phyloP scores from a whole-genome alignment of 345 rosid genomes.

The Alliaria petiolata region DNA sequence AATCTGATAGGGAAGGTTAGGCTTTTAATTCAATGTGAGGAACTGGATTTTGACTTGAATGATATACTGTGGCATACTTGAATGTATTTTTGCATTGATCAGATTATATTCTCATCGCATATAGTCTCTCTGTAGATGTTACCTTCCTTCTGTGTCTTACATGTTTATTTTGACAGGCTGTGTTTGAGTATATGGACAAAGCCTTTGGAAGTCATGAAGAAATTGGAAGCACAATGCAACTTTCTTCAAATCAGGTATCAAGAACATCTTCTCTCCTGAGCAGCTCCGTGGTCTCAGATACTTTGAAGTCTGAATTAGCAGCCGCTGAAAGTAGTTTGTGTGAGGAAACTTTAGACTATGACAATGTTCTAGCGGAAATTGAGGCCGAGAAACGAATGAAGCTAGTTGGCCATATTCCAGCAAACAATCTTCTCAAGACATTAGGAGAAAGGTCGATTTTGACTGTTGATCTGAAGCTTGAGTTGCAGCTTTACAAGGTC shows the following conservation, averaged over 20 bases:
- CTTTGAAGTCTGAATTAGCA: conserved; percentile 56
- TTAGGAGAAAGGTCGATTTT: conserved; percentile 52
- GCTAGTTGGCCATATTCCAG: conserved; percentile 49
- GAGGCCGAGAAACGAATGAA: conserved; percentile 61
- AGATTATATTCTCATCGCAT: not conserved
- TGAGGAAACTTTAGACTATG: conserved; percentile 84
- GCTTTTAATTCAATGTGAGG: not conserved
- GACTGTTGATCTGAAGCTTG: conserved; percentile 75
- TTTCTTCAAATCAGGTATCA: conserved; percentile 53
- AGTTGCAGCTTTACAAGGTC: conserved; percentile 94
- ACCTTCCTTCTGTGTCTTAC: conserved; percentile 17
- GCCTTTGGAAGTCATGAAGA: conserved; percentile 68
- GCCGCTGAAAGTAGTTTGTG: conserved; percentile 67
- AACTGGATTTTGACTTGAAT: not conserved
- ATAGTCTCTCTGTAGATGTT: not conserved
- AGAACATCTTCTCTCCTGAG: conserved; percentile 60
- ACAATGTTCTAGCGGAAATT: conserved; percentile 59
- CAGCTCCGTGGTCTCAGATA: conserved; percentile 55
- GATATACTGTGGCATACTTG: not conserved
- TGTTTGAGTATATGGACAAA: conserved; percentile 70
- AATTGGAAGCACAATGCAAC: conserved; percentile 51
- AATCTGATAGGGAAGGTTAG: not conserved
- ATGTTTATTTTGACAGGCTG: conserved; percentile 49
- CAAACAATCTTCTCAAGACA: conserved; percentile 56
- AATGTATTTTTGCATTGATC: not conserved